Conservation (phyloP, 2,329 filamentous ascomycete genomes). For the Talaromyces sp. region DNA sequence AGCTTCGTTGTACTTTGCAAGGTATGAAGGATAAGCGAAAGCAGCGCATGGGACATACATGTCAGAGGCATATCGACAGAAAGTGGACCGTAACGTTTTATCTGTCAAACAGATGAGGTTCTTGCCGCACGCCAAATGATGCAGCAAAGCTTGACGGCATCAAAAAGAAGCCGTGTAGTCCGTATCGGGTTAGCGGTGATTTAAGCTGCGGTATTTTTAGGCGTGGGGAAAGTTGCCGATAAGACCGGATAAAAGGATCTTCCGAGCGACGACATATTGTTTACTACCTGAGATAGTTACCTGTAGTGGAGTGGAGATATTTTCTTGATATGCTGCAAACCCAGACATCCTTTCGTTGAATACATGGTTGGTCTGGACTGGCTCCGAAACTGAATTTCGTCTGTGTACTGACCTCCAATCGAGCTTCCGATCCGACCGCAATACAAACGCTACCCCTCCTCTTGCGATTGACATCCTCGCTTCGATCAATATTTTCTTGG, state of each 20-base stretch:
- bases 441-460: conserved; percentile 14
- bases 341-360: not conserved
- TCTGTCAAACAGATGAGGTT: not conserved
- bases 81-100: not conserved
- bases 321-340: not conserved
- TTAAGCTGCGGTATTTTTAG: not conserved
- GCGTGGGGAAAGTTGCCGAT: conserved; percentile 11
- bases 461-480: conserved; percentile 22
- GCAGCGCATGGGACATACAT: conserved; percentile 29
- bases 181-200: not conserved
- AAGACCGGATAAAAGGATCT: conserved; percentile 10
- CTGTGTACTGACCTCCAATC: not conserved
- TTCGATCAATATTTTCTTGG: not conserved
- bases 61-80: conserved; percentile 38
- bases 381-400: not conserved
- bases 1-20: not conserved
- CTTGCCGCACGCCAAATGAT: not conserved
- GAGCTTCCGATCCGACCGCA: conserved; percentile 1
- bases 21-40: not conserved
- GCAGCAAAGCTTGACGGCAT: conserved; percentile 4
- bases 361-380: not conserved
- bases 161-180: not conserved
- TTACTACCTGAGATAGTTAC: conserved; percentile 1
- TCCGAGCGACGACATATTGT: conserved; percentile 5
- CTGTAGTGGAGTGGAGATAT: not conserved